Evolutionary conservation across 192 early-diverging fungal genomes (phyloP).

Genomic region (Entomortierella parvispora): DNA sequence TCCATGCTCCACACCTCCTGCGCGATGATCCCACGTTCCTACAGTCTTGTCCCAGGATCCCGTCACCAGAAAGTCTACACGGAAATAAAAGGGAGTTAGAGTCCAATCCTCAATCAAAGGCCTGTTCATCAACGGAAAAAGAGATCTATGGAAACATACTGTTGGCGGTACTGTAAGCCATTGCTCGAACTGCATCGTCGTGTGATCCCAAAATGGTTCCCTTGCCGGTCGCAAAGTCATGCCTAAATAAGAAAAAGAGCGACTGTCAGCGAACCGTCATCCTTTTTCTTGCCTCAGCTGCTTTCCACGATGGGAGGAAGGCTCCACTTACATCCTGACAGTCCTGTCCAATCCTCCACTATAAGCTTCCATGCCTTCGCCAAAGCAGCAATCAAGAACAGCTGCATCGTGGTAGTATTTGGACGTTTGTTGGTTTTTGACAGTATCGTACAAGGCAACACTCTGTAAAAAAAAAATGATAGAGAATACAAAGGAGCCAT

Average conservation of each 20-base stretch:
- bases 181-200: conserved; percentile 77
- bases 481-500: background rate
- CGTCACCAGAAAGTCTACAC: conserved; percentile 72
- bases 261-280: background rate
- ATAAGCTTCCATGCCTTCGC: conserved; percentile 63
- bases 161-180: conserved; percentile 66
- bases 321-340: conserved; percentile 64
- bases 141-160: conserved; percentile 32
- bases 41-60: conserved; percentile 95
- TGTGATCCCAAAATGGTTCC: conserved; percentile 78
- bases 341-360: conserved; percentile 82
- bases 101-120: background rate
- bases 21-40: conserved; percentile 79
- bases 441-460: conserved; percentile 86
- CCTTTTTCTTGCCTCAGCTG: no score
- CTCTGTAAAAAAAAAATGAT: conserved; percentile 54
- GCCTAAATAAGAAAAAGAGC: conserved; percentile 48
- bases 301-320: no score
- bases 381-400: conserved; percentile 84
- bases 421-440: conserved; percentile 62
- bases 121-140: background rate
- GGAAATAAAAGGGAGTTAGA: background rate
- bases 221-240: conserved; percentile 69
- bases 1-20: conserved; percentile 32
- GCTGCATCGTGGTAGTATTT: conserved; percentile 74